Evolutionary conservation across 768 basidiomycete genomes (phyloP), one percentile per base, ranked within the genome.

Genomic region (Lentinus brumalis): DNA sequence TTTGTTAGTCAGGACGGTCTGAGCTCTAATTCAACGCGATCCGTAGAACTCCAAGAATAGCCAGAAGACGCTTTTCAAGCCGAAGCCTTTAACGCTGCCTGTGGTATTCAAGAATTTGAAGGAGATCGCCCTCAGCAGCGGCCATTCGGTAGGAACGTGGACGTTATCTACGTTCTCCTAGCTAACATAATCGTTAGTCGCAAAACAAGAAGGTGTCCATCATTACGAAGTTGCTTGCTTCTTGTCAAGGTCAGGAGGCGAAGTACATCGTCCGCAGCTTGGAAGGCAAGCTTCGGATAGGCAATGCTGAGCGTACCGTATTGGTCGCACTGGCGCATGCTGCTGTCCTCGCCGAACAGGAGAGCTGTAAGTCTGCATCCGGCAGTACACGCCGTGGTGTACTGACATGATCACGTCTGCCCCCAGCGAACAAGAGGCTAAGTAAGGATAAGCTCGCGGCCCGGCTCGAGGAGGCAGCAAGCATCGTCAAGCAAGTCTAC

Each of bases 211-310:
- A 99, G 72, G 94, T 97, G 11, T 89, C 89, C 0, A 91, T 96
- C 61, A 95, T 99, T 70, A 96, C 94, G 42, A 93, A 94, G 71
- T 82, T 99, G 2, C 81, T 99, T 3, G 95, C 96, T 3, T 88
- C 94, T 1, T 98, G 96, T 71, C 89, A 92, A 69, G 93, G 87
- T 60, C 78, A 84, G 32, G 97, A 99, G 76, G 96, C 97, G 26
- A 98, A 98, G 71, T 99, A 96, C 73, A 92, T 98, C 66, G 89
- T 98, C 39, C 88, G 96, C 42, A 94, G 92, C 71, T 77, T 98
- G 64, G 96, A 98, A 77, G 97, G 97, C 61, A 99, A 99, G 74
- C 83, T 99, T 40, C 86, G 97, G 14, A 98, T 99, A 70, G 94
- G 97, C 44, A 91, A 98, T 70, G 97, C 97, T 7, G 97, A 98